A percentile compares a stretch with the other conserved stretches of the same genome.
phyloP scores from a whole-genome alignment of 441 rosid species.

The Populus tomentosa region DNA sequence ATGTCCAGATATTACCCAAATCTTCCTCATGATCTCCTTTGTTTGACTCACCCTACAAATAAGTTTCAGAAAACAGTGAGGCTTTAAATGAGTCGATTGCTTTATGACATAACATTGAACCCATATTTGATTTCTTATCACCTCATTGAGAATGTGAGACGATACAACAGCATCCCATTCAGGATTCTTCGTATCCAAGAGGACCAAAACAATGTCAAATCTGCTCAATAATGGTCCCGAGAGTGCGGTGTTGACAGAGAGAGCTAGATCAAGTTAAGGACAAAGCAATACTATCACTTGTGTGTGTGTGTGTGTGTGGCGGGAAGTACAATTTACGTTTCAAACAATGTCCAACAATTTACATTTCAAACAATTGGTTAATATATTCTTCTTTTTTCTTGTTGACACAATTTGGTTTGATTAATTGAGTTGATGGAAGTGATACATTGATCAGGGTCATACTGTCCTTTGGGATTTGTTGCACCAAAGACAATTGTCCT shows the following conservation, averaged over 20 bases:
- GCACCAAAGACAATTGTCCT: conserved; percentile 92
- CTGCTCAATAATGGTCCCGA: conserved; percentile 97
- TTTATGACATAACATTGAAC: neutral
- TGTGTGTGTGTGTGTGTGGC: conserved; percentile 1
- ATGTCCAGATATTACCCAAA: conserved; percentile 63
- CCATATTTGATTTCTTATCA: conserved; percentile 22
- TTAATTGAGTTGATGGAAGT: conserved; percentile 6
- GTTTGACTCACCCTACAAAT: conserved; percentile 48
- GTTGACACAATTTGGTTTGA: neutral
- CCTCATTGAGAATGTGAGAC: conserved; percentile 95
- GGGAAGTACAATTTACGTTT: neutral
- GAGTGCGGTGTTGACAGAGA: conserved; percentile 91
- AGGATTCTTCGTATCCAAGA: conserved; percentile 94
- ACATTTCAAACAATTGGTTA: neutral
- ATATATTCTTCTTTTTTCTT: neutral
- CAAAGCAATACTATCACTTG: neutral
- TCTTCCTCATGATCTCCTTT: conserved; percentile 44
- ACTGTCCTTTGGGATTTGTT: conserved; percentile 97
- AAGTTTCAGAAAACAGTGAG: conserved; percentile 19
- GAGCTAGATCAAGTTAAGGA: conserved; percentile 72
- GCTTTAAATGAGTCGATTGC: conserved; percentile 1
- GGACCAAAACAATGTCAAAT: conserved; percentile 93
- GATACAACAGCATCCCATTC: conserved; percentile 99
- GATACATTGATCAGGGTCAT: conserved; percentile 97
- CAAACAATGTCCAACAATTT: neutral